Conservation (phyloP, 768 basidiomycete species). For the Termitomyces sp. region DNA sequence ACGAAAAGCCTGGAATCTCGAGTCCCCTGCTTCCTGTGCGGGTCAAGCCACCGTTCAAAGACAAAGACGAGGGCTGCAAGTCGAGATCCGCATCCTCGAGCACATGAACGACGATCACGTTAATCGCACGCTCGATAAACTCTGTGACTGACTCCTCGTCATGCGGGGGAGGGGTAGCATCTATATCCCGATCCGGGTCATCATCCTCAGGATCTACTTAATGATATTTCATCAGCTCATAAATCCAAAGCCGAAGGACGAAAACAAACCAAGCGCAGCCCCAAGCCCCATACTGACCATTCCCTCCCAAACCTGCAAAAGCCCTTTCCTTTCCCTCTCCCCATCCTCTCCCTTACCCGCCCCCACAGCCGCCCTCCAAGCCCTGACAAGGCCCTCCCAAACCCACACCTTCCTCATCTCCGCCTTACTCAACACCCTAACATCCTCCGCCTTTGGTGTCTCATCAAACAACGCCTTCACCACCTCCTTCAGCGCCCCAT, state of each 20-base stretch:
- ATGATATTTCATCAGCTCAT: not conserved
- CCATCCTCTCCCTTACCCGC: slow-evolving; percentile 6
- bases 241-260: no score
- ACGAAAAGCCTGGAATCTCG: slow-evolving; percentile 10
- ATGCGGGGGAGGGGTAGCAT: slow-evolving; percentile 3
- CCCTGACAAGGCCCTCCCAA: slow-evolving; percentile 20
- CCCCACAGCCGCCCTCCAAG: slow-evolving; percentile 16
- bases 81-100: slow-evolving; percentile 44
- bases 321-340: slow-evolving; percentile 11
- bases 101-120: slow-evolving; percentile 43
- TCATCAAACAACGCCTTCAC: slow-evolving; percentile 55
- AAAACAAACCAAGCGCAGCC: slow-evolving; percentile 40
- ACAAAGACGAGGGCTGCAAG: slow-evolving; percentile 26
- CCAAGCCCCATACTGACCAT: slow-evolving; percentile 49
- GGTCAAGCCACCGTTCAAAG: slow-evolving; percentile 5
- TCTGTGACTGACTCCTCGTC: slow-evolving; percentile 35
- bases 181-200: slow-evolving; percentile 42
- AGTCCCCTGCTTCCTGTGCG: slow-evolving; percentile 13
- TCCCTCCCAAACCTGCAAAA: slow-evolving; percentile 54
- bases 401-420: slow-evolving; percentile 53
- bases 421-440: slow-evolving; percentile 53
- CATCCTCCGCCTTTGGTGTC: slow-evolving; percentile 48
- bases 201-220: slow-evolving; percentile 29
- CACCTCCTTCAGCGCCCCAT: slow-evolving; percentile 37
- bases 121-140: slow-evolving; percentile 38